Conservation (phyloP, 140 eudicot genomes). For the Oenanthe javanica region DNA sequence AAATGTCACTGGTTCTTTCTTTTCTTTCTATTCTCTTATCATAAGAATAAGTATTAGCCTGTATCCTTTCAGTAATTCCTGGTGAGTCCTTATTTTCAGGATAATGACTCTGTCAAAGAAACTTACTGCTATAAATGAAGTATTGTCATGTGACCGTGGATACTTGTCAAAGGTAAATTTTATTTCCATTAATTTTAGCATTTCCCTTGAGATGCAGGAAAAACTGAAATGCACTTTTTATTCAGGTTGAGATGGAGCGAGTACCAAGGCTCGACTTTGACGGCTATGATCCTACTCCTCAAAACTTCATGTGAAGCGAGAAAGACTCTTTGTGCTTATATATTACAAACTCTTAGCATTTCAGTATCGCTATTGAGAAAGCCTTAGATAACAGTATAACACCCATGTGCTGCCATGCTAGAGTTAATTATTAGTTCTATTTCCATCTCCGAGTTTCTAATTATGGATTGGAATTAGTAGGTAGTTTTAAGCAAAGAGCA, state of each 20-base stretch:
- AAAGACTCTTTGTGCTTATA: background rate
- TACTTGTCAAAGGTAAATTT: conserved; percentile 64
- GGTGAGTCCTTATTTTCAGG: conserved; percentile 25
- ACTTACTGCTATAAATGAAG: conserved; percentile 64
- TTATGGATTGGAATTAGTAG: background rate
- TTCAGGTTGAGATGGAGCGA: conserved; percentile 80
- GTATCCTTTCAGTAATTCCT: no score
- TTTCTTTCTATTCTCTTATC: no score
- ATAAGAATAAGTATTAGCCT: no score
- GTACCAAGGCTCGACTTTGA: conserved; percentile 54
- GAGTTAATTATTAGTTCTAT: background rate
- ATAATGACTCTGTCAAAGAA: conserved; percentile 76
- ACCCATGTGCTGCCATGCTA: background rate
- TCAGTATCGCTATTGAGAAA: background rate
- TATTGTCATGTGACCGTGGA: conserved; percentile 66
- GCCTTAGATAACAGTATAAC: background rate
- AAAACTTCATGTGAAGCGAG: conserved; percentile 59
- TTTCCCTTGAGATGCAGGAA: background rate
- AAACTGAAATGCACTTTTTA: background rate
- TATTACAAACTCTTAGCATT: background rate
- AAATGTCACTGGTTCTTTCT: no score
- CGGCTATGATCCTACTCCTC: conserved; percentile 71
- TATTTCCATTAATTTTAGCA: background rate
- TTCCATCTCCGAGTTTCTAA: background rate
- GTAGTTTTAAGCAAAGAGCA: no score